Conservation (phyloP, 352 stramenopile genomes). For the Phytopythium vexans region DNA sequence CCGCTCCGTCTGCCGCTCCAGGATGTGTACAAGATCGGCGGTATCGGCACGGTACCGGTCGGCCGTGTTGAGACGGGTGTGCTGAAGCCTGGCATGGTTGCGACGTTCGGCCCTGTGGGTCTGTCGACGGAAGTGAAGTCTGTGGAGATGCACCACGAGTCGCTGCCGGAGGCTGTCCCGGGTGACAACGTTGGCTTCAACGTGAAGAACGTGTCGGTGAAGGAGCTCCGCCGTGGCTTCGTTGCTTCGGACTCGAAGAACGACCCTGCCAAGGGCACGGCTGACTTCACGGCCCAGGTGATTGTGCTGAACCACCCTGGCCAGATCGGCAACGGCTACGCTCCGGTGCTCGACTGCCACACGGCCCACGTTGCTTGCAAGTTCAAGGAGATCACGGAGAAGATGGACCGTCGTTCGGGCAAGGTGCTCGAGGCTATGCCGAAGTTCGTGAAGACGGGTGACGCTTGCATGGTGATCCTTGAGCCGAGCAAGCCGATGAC, state of each 20-base stretch:
- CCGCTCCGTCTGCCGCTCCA: conserved; percentile 96
- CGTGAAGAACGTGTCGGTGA: conserved; percentile 94
- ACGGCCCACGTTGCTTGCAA: conserved; percentile 96
- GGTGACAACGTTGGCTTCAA: conserved; percentile 98
- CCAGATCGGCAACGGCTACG: conserved; percentile 93
- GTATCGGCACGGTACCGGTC: conserved; percentile 95
- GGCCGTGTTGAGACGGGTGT: conserved; percentile 97
- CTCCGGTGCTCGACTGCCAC: conserved; percentile 97
- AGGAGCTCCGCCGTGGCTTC: conserved; percentile 93
- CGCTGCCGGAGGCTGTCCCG: conserved; percentile 85
- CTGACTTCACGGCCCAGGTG: conserved; percentile 94
- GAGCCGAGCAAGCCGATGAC: conserved; percentile 92
- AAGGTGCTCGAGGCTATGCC: conserved; percentile 93
- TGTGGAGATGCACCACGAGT: conserved; percentile 96
- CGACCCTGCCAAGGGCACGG: conserved; percentile 81
- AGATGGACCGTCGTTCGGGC: conserved; percentile 95
- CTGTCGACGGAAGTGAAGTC: conserved; percentile 95
- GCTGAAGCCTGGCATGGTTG: conserved; percentile 92
- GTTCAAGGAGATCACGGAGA: conserved; percentile 94
- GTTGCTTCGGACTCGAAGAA: conserved; percentile 93
- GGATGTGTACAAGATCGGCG: conserved; percentile 97
- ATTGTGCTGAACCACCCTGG: conserved; percentile 96
- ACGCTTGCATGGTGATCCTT: conserved; percentile 95
- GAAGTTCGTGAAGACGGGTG: conserved; percentile 93
- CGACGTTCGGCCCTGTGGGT: conserved; percentile 89